phyloP scores from a whole-genome alignment of 306 rosid species.

The Cucumis hystrix region DNA sequence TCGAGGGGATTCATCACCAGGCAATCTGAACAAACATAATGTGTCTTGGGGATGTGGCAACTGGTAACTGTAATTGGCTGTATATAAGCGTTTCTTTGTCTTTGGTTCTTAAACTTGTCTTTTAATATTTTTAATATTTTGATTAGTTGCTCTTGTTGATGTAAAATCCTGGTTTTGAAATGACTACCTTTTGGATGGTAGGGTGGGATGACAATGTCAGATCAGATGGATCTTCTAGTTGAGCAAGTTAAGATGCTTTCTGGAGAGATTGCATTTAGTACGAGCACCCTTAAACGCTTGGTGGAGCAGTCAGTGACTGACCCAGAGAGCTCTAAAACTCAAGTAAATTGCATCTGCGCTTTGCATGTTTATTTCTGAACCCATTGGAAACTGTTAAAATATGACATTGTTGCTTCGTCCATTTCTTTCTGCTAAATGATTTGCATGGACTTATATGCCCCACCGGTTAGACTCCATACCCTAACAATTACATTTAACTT shows the following conservation, averaged over 20 bases:
- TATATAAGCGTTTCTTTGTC: not conserved
- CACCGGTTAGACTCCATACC: not conserved
- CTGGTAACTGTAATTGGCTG: not conserved
- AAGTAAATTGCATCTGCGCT: conserved; percentile 25
- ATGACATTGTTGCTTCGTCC: not conserved
- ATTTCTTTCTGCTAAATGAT: not conserved
- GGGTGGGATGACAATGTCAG: conserved; percentile 89
- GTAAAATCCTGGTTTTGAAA: not conserved
- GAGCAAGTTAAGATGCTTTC: conserved; percentile 99
- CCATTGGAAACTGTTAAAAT: not conserved
- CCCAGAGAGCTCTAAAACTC: conserved; percentile 66
- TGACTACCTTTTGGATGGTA: conserved; percentile 17
- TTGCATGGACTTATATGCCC: not conserved
- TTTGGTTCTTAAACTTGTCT: not conserved
- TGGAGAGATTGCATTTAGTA: conserved; percentile 92
- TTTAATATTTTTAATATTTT: not conserved
- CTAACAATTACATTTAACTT: not conserved
- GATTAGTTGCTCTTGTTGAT: not conserved
- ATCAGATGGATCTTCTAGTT: conserved; percentile 92
- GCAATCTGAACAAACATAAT: not conserved
- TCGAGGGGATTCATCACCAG: not conserved
- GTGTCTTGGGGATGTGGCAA: not conserved
- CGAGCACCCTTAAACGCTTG: conserved; percentile 95
- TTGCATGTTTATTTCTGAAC: not conserved
- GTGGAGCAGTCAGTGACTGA: conserved; percentile 75